Base-by-base conservation (phyloP, 345 rosid genomes). In the Garcia nutans region DNA sequence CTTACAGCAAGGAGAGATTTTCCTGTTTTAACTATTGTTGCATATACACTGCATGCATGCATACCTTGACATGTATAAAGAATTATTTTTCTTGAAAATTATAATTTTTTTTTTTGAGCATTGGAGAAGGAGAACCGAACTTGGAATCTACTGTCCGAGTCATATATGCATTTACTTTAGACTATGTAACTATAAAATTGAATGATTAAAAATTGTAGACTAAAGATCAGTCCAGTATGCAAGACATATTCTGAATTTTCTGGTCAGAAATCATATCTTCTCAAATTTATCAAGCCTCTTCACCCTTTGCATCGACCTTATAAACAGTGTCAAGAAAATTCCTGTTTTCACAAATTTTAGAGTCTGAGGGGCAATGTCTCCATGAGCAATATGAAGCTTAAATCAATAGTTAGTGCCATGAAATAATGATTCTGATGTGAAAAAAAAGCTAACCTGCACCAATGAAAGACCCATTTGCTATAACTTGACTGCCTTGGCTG, bases 291-390 rank as follows among this genome's bases (percentile, higher is more conserved):
- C 96, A 6, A 93, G 96, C 74, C 7, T 88, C 81, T 87, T 89
- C 85, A 91, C 93, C 83, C 89, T 82, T 65, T 86, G 90, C 96
- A 96, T 96, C 6, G 97, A 90, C 81, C 91, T 79, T 59, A 90
- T 26, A 17, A 93, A 52, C 84, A 91, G 73, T 17, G 76, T 22
- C 79, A 93, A 77, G 82, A 90, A 93, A 47, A 89, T 84, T 55
- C 96, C 98, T 95, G 93, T 75, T 77, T 66, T 20, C 28, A 44
- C 13, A 47, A 44, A 16, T 69, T 28, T 26, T 33, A 45, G 56
- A 26, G 28, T 50, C 41, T 19, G 16, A 74, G 49, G 15, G 24
- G 4, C 8, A 24, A 37, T 37, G 6, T 37, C 41, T 37, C 7
- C 41, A 37, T 37, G 41, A 37, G 5, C 5, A 37, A 37, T 37